Base-by-base conservation (phyloP, 345 rosid species). In the Firmiana major region DNA sequence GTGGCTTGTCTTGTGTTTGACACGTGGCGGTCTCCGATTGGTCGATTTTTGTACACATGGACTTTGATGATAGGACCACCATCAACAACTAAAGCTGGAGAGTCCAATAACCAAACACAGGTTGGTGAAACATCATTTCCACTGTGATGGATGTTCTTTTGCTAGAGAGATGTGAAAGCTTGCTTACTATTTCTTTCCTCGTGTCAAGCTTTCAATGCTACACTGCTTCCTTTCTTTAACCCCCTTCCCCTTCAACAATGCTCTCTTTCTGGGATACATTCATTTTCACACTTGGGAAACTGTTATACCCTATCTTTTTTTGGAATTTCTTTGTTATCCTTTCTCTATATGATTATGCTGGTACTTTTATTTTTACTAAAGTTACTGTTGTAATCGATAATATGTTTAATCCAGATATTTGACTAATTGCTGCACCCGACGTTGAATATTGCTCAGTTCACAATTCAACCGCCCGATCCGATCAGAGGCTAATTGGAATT, bases 141-240 rank as follows among this genome's bases (percentile, higher is more conserved):
- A 16, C 9, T 17, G 58, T 58, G 5, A 1, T 21, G 9, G 36
- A 16, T 60, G 2, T 26, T 55, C 1, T 55, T 7, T 62, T 62
- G 73, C 73, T 69, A 15, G 36, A 71, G 45, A 51, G 17, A 71
- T 31, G 75, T 31, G 75, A 71, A 51, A 71, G 46, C 45, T 49
- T 31, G 24, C 17, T 28, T 43, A 49, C n/a, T 5, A 7, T 22
- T 24, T 26, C 59, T 70, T 71, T 71, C 75, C 0, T 31, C 75
- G 62, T 71, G 75, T 17, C 75, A 31, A 34, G 17, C 24, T 71
- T 8, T 71, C 26, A 45, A 13, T 45, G 45, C 31, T 28, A 13
- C 22, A n/a, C 9, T 31, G 34, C 21, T 0, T 17, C 5, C 4
- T 0, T 22, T 45, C 24, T 22, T 49, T 62, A n/a, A 9, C 8